These are phyloP conservation scores for Calonectria pseudoturangicola DNA, from an alignment of 2,329 filamentous ascomycete genomes.

Conservation along the genomic window DNA sequence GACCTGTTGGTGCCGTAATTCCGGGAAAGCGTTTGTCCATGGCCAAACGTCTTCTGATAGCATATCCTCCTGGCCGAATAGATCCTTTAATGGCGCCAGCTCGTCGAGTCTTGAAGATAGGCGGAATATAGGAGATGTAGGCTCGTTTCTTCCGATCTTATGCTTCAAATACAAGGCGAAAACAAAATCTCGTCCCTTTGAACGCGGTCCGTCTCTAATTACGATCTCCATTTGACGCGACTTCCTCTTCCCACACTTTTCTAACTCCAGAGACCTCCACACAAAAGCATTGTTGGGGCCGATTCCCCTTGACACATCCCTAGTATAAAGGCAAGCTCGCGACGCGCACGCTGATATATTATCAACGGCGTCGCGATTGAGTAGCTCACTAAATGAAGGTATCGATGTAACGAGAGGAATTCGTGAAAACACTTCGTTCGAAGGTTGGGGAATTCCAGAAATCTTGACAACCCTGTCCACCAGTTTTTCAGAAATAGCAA, in stretches of 20 bases:
- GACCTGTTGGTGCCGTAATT: background rate
- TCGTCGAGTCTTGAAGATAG: slow-evolving; percentile 9
- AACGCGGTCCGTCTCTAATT: slow-evolving; percentile 8
- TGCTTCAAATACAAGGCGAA: slow-evolving; percentile 25
- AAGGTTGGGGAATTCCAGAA: background rate
- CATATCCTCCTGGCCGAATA: background rate
- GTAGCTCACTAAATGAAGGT: slow-evolving; percentile 16
- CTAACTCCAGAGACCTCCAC: background rate
- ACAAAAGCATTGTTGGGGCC: background rate
- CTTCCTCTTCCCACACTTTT: background rate
- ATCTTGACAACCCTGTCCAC: slow-evolving; percentile 1
- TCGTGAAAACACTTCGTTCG: background rate
- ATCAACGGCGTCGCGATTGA: slow-evolving; percentile 2
- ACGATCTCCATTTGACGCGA: background rate
- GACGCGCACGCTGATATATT: slow-evolving; percentile 22
- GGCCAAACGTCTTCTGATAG: slow-evolving; percentile 15
- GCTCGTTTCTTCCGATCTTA: slow-evolving; percentile 23
- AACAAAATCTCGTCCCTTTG: slow-evolving; percentile 18
- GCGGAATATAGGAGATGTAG: slow-evolving; percentile 22
- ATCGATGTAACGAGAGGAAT: slow-evolving; percentile 9
- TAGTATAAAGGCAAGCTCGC: slow-evolving; percentile 21
- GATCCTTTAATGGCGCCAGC: slow-evolving; percentile 6
- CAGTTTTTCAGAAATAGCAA: slow-evolving; percentile 13
- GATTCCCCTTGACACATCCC: background rate
- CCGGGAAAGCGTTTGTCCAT: background rate